Evolutionary conservation across 179 eudicot genomes (phyloP).

Genomic region (Silene noctiflora): DNA sequence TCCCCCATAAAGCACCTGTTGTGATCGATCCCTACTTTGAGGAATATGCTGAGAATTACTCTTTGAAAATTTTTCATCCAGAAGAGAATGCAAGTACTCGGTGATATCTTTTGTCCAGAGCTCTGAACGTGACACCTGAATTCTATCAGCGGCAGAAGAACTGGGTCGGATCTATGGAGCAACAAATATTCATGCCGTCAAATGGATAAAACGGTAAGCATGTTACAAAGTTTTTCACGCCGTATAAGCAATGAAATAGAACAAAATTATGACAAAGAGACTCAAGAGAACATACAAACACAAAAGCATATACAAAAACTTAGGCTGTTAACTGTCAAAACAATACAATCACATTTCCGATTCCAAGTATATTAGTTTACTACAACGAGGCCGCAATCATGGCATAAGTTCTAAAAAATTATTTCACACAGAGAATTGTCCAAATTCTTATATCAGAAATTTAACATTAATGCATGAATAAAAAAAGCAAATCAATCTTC

Average conservation of each 20-base stretch:
- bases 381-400: neutral
- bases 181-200: neutral
- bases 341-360: neutral
- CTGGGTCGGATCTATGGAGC: slow-evolving; percentile 67
- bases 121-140: slow-evolving; percentile 70
- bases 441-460: neutral
- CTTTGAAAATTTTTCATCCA: slow-evolving; percentile 69
- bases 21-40: slow-evolving; percentile 56
- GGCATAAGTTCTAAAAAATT: neutral
- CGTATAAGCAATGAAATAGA: neutral
- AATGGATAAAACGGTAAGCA: neutral
- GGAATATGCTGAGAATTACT: slow-evolving; percentile 42
- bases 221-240: neutral
- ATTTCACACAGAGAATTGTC: neutral
- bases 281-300: slow-evolving; percentile 1
- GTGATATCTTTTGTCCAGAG: slow-evolving; percentile 94
- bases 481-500: neutral
- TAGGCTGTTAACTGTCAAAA: neutral
- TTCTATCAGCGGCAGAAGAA: slow-evolving; percentile 67
- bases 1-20: slow-evolving; percentile 52
- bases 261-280: neutral
- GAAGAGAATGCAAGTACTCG: slow-evolving; percentile 75
- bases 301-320: neutral
- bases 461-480: neutral
- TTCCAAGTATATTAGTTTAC: neutral